Conservation (phyloP, 208 protist species). For the Zelonia costaricensis region DNA sequence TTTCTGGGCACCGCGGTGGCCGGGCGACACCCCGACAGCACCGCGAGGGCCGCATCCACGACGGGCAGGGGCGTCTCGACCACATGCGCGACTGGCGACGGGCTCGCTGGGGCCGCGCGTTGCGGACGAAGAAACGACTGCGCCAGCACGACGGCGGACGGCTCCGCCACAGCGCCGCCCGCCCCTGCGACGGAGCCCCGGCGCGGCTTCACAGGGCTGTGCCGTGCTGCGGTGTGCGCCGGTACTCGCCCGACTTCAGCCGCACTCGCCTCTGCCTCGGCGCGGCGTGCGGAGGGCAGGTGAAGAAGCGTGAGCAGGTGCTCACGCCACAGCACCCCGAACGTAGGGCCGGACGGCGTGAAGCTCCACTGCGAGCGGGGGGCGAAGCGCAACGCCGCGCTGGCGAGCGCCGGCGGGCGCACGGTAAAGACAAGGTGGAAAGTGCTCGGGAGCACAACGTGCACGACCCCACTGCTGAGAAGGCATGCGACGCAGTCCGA, state of each 20-base stretch:
- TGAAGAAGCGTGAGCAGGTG: slow-evolving; percentile 16
- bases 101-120: background rate
- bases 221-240: too few species aligned
- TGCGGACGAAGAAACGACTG: slow-evolving; percentile 19
- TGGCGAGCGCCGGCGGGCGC: background rate
- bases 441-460: slow-evolving; percentile 27
- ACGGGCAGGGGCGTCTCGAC: background rate
- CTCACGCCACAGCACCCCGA: slow-evolving; percentile 21
- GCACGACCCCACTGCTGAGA: slow-evolving; percentile 24
- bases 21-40: slow-evolving; percentile 6
- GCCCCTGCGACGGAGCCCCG: background rate
- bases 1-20: slow-evolving; percentile 3
- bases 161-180: too few species aligned
- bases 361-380: slow-evolving; percentile 17
- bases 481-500: slow-evolving; percentile 24
- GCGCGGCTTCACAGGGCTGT: background rate
- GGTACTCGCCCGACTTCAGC: too few species aligned
- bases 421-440: slow-evolving; percentile 30
- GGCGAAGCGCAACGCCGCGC: background rate
- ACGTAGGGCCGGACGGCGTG: slow-evolving; percentile 25
- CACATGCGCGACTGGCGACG: background rate
- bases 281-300: slow-evolving; percentile 18
- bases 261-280: background rate
- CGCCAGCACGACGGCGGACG: slow-evolving; percentile 1
- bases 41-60: slow-evolving; percentile 5